Conservation (phyloP, 2,329 filamentous ascomycete genomes). For the Trichoderma simmonsii region DNA sequence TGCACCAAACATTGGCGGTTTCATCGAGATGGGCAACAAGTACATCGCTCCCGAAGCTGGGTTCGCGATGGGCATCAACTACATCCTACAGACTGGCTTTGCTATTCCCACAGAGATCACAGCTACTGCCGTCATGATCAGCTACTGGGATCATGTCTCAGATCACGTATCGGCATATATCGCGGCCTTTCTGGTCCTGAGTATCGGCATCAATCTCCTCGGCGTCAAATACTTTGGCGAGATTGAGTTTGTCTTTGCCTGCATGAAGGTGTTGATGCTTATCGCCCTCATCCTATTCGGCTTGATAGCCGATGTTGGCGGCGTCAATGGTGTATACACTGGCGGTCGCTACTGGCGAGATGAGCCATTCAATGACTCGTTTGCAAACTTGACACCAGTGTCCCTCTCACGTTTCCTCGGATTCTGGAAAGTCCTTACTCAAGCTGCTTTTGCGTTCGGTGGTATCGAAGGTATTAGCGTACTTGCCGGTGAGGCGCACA, state of each 20-base stretch:
- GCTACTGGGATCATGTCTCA: slow-evolving; percentile 22
- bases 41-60: slow-evolving; percentile 25
- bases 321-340: slow-evolving; percentile 33
- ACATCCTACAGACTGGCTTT: slow-evolving; percentile 24
- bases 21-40: slow-evolving; percentile 27
- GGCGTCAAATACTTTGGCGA: slow-evolving; percentile 42
- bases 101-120: slow-evolving; percentile 25
- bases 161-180: slow-evolving; percentile 20
- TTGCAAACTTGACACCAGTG: slow-evolving; percentile 31
- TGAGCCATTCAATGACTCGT: slow-evolving; percentile 35
- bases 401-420: slow-evolving; percentile 38
- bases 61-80: slow-evolving; percentile 26
- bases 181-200: slow-evolving; percentile 22
- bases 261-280: slow-evolving; percentile 43
- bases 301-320: slow-evolving; percentile 38
- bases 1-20: slow-evolving; percentile 25
- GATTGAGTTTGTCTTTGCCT: slow-evolving; percentile 47
- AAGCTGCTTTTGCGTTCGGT: slow-evolving; percentile 39
- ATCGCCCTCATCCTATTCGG: slow-evolving; percentile 38
- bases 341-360: slow-evolving; percentile 42
- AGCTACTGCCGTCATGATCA: slow-evolving; percentile 23
- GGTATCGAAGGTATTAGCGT: slow-evolving; percentile 26
- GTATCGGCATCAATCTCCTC: slow-evolving; percentile 22
- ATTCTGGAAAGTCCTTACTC: slow-evolving; percentile 38
- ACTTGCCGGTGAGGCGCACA: slow-evolving; percentile 41